phyloP scores from a whole-genome alignment of 1,139 yeast species.

The Suhomyces atakaporum region DNA sequence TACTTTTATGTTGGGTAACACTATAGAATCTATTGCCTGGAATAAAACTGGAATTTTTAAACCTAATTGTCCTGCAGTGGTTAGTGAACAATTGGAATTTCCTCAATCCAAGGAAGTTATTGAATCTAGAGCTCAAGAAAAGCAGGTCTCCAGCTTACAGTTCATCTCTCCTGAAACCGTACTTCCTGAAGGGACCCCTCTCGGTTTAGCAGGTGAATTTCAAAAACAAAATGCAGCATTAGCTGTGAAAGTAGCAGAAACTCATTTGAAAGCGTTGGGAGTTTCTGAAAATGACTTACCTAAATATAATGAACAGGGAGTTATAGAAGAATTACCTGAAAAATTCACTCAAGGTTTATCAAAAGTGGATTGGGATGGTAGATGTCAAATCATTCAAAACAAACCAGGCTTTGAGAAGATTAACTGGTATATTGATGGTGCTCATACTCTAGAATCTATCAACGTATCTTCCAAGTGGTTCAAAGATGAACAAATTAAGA shows the following conservation, averaged over 20 bases:
- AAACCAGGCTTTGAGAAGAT: slow-evolving; percentile 44
- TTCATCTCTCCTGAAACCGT: slow-evolving; percentile 48
- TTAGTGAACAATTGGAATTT: slow-evolving; percentile 55
- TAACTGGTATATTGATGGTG: slow-evolving; percentile 90
- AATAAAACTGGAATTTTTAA: slow-evolving; percentile 95
- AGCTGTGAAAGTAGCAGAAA: slow-evolving; percentile 72
- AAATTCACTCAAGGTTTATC: slow-evolving; percentile 66
- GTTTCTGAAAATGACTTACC: slow-evolving; percentile 26
- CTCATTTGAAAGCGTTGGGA: slow-evolving; percentile 59
- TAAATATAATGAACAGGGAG: slow-evolving; percentile 21
- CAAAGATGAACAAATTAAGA: slow-evolving; percentile 25
- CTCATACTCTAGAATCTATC: slow-evolving; percentile 89
- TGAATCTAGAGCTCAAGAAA: slow-evolving; percentile 64
- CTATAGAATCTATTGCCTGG: slow-evolving; percentile 91
- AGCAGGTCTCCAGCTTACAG: slow-evolving; percentile 50
- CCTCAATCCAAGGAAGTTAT: slow-evolving; percentile 56
- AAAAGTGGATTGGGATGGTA: slow-evolving; percentile 84
- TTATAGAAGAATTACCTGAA: slow-evolving; percentile 47
- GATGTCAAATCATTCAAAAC: slow-evolving; percentile 74
- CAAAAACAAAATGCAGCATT: slow-evolving; percentile 86
- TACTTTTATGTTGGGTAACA: slow-evolving; percentile 81
- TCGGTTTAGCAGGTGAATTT: slow-evolving; percentile 88
- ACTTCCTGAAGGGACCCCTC: slow-evolving; percentile 36
- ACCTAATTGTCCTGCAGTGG: slow-evolving; percentile 63
- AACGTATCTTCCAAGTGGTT: slow-evolving; percentile 84